Evolutionary conservation across 2,329 filamentous ascomycete genomes (phyloP).

Genomic region (Calonectria ilicicola): DNA sequence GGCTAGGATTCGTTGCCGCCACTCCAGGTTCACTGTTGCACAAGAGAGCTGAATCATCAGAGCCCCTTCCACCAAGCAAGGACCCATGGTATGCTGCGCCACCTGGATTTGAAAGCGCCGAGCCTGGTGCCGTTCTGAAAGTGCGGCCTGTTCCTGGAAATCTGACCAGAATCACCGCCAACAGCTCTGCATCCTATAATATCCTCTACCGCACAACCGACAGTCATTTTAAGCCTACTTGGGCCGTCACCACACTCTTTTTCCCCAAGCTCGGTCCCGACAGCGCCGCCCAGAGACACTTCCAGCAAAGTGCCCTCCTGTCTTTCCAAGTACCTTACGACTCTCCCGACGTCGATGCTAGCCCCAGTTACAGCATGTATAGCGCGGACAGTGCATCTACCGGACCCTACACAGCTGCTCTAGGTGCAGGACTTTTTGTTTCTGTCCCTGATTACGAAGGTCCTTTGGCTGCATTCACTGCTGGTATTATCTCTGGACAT

Average conservation of each 20-base stretch:
- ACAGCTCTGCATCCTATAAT: constrained; percentile 36
- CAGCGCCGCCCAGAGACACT: constrained; percentile 21
- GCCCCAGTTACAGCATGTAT: constrained; percentile 35
- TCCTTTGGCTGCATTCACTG: constrained; percentile 56
- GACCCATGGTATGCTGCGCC: constrained; percentile 43
- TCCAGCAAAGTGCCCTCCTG: constrained; percentile 32
- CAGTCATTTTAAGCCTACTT: constrained; percentile 37
- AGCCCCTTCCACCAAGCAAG: constrained; percentile 31
- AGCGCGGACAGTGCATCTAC: constrained; percentile 29
- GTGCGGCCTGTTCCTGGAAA: constrained; percentile 38
- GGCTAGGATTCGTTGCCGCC: not conserved
- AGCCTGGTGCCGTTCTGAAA: constrained; percentile 39
- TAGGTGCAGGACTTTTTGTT: constrained; percentile 43
- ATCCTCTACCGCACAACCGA: constrained; percentile 41
- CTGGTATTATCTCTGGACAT: constrained; percentile 57
- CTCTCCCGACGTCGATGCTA: constrained; percentile 35
- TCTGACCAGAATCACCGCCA: constrained; percentile 30
- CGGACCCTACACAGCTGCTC: constrained; percentile 44
- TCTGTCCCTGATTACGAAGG: constrained; percentile 61
- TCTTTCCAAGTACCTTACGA: constrained; percentile 41
- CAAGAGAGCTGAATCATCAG: constrained; percentile 16
- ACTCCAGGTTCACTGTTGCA: not conserved
- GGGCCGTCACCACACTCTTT: constrained; percentile 40
- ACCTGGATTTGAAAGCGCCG: constrained; percentile 27
- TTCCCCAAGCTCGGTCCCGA: constrained; percentile 32